phyloP scores from a whole-genome alignment of 2,329 filamentous ascomycete species.

The Alternaria tenuissima region DNA sequence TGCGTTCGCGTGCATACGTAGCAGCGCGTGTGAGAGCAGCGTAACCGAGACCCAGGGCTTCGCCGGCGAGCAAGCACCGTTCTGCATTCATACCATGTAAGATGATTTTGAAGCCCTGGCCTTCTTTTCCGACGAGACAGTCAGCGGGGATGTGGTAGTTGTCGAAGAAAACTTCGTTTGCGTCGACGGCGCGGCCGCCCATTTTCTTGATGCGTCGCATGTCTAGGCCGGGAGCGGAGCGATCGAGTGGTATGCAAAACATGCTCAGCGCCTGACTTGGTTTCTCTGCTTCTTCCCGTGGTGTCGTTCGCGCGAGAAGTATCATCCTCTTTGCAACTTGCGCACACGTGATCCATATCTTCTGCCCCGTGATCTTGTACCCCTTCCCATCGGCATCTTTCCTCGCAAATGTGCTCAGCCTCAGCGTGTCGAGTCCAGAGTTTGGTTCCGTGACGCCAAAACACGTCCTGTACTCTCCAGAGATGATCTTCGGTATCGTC shows the following conservation, averaged over 20 bases:
- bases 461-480: conserved; percentile 74
- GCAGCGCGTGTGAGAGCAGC: conserved; percentile 60
- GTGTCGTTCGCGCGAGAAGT: conserved; percentile 77
- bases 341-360: conserved; percentile 89
- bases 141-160: conserved; percentile 72
- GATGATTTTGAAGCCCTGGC: conserved; percentile 76
- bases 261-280: conserved; percentile 79
- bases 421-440: conserved; percentile 79
- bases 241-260: conserved; percentile 81
- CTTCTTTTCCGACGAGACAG: conserved; percentile 74
- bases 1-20: conserved; percentile 58
- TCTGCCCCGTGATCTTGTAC: conserved; percentile 78
- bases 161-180: conserved; percentile 90
- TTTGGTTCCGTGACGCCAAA: conserved; percentile 89
- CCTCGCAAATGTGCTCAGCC: conserved; percentile 59
- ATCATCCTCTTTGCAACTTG: conserved; percentile 87
- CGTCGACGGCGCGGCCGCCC: conserved; percentile 82
- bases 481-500: conserved; percentile 75
- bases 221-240: conserved; percentile 66
- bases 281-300: conserved; percentile 71
- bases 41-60: conserved; percentile 82
- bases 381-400: conserved; percentile 61
- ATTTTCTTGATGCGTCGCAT: conserved; percentile 82
- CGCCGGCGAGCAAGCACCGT: conserved; percentile 67
- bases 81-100: conserved; percentile 61